Evolutionary conservation across 2,329 filamentous ascomycete species (phyloP), one percentile per base, ranked within the genome.

Genomic region (Neonectria magnoliae): DNA sequence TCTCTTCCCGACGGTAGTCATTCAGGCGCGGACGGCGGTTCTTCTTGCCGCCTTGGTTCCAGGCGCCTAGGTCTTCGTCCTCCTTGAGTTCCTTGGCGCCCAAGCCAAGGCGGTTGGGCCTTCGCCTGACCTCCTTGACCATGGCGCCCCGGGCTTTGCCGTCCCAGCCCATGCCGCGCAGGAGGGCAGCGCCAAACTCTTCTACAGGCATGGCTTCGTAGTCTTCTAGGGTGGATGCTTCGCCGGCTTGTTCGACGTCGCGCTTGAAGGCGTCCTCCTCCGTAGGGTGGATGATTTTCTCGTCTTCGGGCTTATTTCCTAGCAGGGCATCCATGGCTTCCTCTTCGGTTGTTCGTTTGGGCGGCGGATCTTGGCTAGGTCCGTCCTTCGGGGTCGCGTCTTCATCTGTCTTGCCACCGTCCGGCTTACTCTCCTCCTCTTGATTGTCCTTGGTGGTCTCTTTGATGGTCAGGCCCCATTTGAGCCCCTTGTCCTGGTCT

Each of bases 151-250:
- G 80, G 66, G 85, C 82, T 59, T 89, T 87, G 78, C 81, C 91
- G 83, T 98, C 94, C 94, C 95, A 98, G 9, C 96, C 96, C 92
- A 98, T 98, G 10, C 94, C 94, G 33, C 94, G 89, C 38, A 99
- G 85, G 68, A 98, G 84, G 0, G 94, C 94, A 18, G 94, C 92
- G 8, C 96, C 96, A 70, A 98, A 99, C 72, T 98, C 94, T 71
- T 98, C 95, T 16, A 98, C 93, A 0, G 96, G 95, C 66, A 97
- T 91, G 13, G 91, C 90, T 63, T 92, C 91, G 80, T 98, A 98
- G 73, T 96, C 93, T 36, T 93, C 92, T 18, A 97, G 82, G 0
- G 90, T 92, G 4, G 93, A 90, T 31, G 88, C 85, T 22, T 93
- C 91, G 1, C 93, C 94, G 1, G 93, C 91, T 27, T 87, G 82